phyloP scores from a whole-genome alignment of 768 basidiomycete genomes.

The Mycena venus region DNA sequence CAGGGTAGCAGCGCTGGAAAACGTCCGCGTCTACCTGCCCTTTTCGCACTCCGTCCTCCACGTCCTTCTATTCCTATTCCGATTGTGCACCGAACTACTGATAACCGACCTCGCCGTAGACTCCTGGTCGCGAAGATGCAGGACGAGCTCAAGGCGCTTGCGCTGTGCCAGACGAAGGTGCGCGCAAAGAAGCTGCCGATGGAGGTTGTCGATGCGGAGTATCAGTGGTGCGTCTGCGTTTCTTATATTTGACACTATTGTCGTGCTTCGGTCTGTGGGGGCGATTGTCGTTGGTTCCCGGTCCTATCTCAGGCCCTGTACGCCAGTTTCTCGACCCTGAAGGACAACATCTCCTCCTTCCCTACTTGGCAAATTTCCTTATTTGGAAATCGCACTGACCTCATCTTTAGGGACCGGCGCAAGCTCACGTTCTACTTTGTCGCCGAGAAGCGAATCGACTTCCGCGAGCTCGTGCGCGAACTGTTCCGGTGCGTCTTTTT shows the following conservation, averaged over 20 bases:
- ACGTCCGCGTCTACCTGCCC: too few species aligned
- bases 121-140: conserved; percentile 84
- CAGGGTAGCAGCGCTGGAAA: too few species aligned
- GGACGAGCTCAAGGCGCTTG: conserved; percentile 93
- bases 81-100: too few species aligned
- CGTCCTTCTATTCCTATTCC: too few species aligned
- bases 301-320: too few species aligned
- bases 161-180: conserved; percentile 93
- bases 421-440: conserved; percentile 99
- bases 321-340: too few species aligned
- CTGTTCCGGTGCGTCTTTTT: conserved; percentile 78
- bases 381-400: background rate
- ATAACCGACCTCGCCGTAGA: conserved; percentile 52
- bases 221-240: conserved; percentile 83
- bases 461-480: conserved; percentile 95
- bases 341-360: too few species aligned
- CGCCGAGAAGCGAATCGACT: conserved; percentile 95
- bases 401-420: conserved; percentile 85
- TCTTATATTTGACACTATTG: background rate
- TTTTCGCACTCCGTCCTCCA: background rate
- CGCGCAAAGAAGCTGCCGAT: conserved; percentile 95
- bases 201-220: conserved; percentile 99
- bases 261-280: background rate
- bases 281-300: too few species aligned
- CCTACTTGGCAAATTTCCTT: too few species aligned